These are phyloP conservation scores for Omphalea diandra DNA, from an alignment of 441 rosid species.

Conservation along the genomic window DNA sequence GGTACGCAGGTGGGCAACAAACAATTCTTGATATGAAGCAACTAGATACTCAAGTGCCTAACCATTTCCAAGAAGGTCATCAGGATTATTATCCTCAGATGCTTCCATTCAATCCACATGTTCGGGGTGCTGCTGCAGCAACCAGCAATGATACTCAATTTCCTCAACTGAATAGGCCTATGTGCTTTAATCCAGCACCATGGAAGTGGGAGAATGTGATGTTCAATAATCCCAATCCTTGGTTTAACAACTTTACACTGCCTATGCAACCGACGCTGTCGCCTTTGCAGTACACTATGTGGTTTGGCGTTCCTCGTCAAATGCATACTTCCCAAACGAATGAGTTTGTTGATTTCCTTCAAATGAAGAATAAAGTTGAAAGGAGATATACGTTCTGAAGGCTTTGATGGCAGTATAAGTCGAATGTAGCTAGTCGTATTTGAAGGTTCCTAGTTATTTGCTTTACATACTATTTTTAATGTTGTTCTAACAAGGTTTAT, in stretches of 20 bases:
- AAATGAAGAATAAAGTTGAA: neutral
- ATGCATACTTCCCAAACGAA: neutral
- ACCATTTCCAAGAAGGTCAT: neutral
- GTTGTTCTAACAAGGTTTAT: neutral
- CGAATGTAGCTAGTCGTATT: neutral
- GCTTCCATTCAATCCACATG: neutral
- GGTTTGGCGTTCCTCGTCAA: neutral
- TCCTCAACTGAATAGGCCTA: neutral
- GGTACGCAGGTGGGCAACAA: neutral
- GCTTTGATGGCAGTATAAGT: neutral
- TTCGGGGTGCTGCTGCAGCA: neutral
- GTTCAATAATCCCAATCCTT: neutral
- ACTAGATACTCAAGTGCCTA: neutral
- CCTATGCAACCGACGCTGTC: neutral
- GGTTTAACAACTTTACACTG: neutral
- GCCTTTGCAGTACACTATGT: neutral
- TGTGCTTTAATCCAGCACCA: neutral
- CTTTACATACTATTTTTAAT: neutral
- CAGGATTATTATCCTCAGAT: neutral
- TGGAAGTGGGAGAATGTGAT: neutral
- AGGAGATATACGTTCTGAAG: neutral
- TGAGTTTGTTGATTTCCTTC: neutral
- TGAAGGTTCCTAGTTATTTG: neutral
- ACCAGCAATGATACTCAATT: neutral
- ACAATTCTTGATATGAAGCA: neutral